Evolutionary conservation across 129 eudicot genomes (phyloP).

Genomic region (Artemisia argyi): DNA sequence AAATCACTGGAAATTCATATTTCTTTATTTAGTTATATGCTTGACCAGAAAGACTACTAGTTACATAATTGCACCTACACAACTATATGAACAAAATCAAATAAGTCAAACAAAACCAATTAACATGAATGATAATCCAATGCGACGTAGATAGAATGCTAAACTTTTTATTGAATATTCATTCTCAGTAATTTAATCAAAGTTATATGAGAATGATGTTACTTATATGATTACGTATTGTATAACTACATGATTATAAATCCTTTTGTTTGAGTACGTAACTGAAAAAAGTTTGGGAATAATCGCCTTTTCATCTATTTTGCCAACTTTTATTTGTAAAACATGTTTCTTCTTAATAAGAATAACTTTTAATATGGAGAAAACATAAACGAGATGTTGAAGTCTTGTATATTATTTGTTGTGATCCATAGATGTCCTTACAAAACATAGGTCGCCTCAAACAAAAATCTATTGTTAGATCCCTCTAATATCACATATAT

Average conservation of each 20-base stretch:
- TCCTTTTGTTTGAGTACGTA: neutral
- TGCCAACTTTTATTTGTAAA: neutral
- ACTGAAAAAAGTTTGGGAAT: neutral
- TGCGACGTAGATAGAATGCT: too few species aligned
- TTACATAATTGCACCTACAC: neutral
- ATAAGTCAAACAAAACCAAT: neutral
- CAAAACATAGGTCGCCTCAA: neutral
- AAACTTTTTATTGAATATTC: too few species aligned
- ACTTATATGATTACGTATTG: too few species aligned
- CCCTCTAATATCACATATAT: neutral
- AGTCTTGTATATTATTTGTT: neutral
- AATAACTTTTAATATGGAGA: neutral
- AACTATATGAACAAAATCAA: neutral
- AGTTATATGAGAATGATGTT: too few species aligned
- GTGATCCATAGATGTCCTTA: neutral
- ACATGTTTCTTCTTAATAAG: neutral
- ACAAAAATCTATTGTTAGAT: neutral
- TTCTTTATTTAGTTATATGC: neutral
- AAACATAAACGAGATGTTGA: neutral
- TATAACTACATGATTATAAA: neutral
- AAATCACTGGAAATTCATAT: neutral
- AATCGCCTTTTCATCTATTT: neutral
- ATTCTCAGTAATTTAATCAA: too few species aligned
- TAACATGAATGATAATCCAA: neutral
- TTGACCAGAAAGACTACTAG: neutral